Evolutionary conservation across 371 early-diverging fungal species (phyloP).

Genomic region (Haplosporangium sp.): DNA sequence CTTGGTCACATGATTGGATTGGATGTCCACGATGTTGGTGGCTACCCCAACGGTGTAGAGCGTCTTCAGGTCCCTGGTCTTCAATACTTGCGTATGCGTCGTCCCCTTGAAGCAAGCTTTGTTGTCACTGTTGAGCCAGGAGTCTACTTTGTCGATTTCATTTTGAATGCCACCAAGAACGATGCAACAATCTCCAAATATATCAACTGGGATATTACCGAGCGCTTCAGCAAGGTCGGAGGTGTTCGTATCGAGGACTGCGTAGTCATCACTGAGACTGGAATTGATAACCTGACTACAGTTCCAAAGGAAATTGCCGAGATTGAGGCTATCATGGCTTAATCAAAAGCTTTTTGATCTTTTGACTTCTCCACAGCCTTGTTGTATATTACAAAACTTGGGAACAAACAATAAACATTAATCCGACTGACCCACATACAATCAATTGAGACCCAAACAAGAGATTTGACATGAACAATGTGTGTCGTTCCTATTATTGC

Average conservation of each 20-base stretch:
- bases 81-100: conserved; percentile 88
- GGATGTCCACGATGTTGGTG: conserved; percentile 92
- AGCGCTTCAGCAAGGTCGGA: conserved; percentile 82
- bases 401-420: neutral
- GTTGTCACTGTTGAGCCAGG: conserved; percentile 96
- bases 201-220: conserved; percentile 77
- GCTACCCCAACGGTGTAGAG: conserved; percentile 84
- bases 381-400: conserved; percentile 7
- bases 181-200: conserved; percentile 69
- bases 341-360: neutral
- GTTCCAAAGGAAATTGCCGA: conserved; percentile 82
- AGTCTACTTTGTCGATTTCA: conserved; percentile 74
- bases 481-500: no score
- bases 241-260: conserved; percentile 96
- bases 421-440: neutral
- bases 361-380: neutral
- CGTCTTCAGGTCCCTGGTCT: conserved; percentile 87
- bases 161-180: conserved; percentile 64
- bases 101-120: conserved; percentile 82
- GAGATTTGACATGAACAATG: no score
- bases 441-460: neutral
- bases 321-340: conserved; percentile 70
- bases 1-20: conserved; percentile 76
- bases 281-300: conserved; percentile 78
- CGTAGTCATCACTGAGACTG: conserved; percentile 80